Conservation (phyloP, 2,329 filamentous ascomycete genomes). For the Verticillium alfalfae region DNA sequence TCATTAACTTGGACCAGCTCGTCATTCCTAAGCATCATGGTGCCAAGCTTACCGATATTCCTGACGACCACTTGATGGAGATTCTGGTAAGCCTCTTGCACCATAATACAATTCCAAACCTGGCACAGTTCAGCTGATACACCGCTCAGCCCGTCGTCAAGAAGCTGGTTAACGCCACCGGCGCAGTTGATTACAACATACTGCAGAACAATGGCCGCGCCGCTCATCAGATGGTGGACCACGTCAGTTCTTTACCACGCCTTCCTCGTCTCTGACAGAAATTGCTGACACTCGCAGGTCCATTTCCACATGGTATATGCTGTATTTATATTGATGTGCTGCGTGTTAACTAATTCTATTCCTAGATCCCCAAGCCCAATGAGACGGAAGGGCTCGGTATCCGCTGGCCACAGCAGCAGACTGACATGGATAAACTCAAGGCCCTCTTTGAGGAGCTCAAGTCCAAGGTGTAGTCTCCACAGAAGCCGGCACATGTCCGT, state of each 20-base stretch:
- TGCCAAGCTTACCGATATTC: conserved; percentile 85
- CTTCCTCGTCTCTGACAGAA: no score
- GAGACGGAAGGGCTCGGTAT: conserved; percentile 73
- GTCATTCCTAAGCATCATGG: conserved; percentile 96
- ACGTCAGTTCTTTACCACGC: conserved; percentile 53
- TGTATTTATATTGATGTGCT: conserved; percentile 1
- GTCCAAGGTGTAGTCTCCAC: conserved; percentile 65
- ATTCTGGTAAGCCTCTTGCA: conserved; percentile 57
- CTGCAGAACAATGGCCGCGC: conserved; percentile 92
- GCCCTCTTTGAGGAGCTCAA: conserved; percentile 78
- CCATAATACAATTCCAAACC: not conserved
- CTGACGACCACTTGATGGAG: conserved; percentile 79
- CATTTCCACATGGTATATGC: conserved; percentile 83
- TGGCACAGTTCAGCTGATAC: not conserved
- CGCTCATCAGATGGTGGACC: conserved; percentile 88
- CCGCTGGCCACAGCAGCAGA: conserved; percentile 68
- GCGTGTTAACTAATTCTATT: conserved; percentile 6
- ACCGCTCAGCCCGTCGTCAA: conserved; percentile 66
- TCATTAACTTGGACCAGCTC: conserved; percentile 50
- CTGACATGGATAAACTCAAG: conserved; percentile 80
- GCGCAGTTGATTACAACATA: conserved; percentile 81
- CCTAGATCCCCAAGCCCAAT: conserved; percentile 89
- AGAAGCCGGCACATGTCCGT: not conserved
- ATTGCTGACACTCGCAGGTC: conserved; percentile 43
- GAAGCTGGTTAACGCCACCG: conserved; percentile 74